Percentiles rank a stretch among this genome's conserved stretches.
Conservation (phyloP, 2,329 filamentous ascomycete genomes). For the Fusarium virguliforme region DNA sequence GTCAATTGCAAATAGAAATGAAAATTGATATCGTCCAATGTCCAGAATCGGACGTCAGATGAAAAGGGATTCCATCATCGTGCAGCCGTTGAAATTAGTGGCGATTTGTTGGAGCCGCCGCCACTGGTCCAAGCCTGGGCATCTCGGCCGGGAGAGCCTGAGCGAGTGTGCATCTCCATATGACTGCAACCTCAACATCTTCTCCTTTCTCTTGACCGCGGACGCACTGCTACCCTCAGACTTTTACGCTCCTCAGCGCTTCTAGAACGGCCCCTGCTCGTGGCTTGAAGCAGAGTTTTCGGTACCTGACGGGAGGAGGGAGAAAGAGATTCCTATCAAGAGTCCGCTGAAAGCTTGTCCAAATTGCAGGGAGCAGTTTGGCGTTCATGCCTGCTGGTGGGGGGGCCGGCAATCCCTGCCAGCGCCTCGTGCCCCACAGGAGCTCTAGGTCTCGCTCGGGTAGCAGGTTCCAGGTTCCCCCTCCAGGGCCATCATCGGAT, state of each 20-base stretch:
- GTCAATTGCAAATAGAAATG: neutral
- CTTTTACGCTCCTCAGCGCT: constrained; percentile 28
- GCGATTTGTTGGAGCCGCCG: constrained; percentile 34
- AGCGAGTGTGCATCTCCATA: constrained; percentile 20
- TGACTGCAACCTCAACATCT: neutral
- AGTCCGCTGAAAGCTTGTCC: constrained; percentile 18
- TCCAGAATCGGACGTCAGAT: neutral
- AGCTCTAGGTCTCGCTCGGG: constrained; percentile 32
- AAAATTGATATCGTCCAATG: neutral
- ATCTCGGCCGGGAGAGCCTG: constrained; percentile 24
- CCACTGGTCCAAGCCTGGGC: constrained; percentile 25
- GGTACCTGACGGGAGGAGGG: constrained; percentile 32
- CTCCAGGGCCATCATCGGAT: constrained; percentile 45
- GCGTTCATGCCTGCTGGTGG: constrained; percentile 36
- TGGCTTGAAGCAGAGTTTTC: constrained; percentile 43
- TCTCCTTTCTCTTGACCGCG: neutral
- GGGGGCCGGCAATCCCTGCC: constrained; percentile 15
- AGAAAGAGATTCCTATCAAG: neutral
- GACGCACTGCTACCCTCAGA: constrained; percentile 14
- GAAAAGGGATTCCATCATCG: constrained; percentile 40
- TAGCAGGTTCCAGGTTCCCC: constrained; percentile 34
- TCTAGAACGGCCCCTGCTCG: constrained; percentile 39
- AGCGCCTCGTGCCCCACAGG: constrained; percentile 36
- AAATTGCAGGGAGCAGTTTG: constrained; percentile 36
- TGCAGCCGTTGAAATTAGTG: constrained; percentile 49